A percentile compares a stretch with the other conserved stretches of the same genome.
phyloP scores from a whole-genome alignment of 1,139 yeast species.

The Blastobotrys indianensis region DNA sequence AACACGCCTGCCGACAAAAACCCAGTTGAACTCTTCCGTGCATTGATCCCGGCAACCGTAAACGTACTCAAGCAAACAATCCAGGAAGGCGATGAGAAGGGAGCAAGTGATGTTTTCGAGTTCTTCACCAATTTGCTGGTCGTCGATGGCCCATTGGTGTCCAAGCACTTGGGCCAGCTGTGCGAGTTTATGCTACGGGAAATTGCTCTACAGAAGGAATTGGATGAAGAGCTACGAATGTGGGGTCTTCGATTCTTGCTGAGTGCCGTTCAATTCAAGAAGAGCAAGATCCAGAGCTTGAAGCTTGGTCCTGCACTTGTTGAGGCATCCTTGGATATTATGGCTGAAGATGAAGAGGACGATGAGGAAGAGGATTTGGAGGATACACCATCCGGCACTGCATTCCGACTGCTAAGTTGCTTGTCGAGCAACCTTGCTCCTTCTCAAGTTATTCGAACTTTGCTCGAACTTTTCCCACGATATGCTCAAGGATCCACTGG shows the following conservation, averaged over 20 bases:
- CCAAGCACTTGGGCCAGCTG: conserved; percentile 66
- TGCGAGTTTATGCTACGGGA: conserved; percentile 64
- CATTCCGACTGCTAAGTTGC: conserved; percentile 72
- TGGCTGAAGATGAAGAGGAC: conserved; percentile 73
- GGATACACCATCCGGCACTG: conserved; percentile 70
- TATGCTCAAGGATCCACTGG: conserved; percentile 59
- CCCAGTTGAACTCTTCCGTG: conserved; percentile 55
- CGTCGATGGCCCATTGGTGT: conserved; percentile 71
- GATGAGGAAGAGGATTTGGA: conserved; percentile 93
- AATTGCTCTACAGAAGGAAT: conserved; percentile 57
- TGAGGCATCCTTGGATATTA: conserved; percentile 63
- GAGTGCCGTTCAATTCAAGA: conserved; percentile 66
- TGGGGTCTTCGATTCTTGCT: conserved; percentile 83
- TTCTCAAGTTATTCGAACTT: conserved; percentile 77
- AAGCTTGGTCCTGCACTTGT: conserved; percentile 81
- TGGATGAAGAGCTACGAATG: conserved; percentile 77
- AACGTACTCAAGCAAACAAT: conserved; percentile 74
- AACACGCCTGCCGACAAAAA: conserved; percentile 33
- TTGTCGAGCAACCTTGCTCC: conserved; percentile 86
- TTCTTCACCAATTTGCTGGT: conserved; percentile 75
- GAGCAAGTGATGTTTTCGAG: conserved; percentile 73
- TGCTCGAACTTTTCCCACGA: conserved; percentile 61
- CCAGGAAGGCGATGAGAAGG: conserved; percentile 61
- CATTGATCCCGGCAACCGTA: conserved; percentile 74
- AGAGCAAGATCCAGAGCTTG: conserved; percentile 47